Evolutionary conservation across 352 stramenopile genomes (phyloP), one percentile per base, ranked within the genome.

Genomic region (Pythium plurisporium): DNA sequence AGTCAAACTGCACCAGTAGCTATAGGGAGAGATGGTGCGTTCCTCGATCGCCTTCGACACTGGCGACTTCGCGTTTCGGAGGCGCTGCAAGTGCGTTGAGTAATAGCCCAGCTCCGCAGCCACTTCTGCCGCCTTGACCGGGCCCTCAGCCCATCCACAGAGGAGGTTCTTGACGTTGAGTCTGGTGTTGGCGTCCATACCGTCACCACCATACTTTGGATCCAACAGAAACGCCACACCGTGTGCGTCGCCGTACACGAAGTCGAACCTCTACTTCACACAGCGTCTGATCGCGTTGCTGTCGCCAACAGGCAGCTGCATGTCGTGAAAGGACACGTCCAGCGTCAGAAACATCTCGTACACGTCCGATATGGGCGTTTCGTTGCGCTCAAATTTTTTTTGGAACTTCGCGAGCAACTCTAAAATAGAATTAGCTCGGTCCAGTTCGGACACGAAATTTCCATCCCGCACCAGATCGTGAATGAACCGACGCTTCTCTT

Each of bases 211-310:
- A 23, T 49, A 60, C 1, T 26, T 20, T 7, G 41, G 54, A 22
- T 48, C 43, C 4, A 55, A 27, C 3, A 62, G 15, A 29, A 31
- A 59, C 4, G 38, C 51, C 3, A 60, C n/a, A 1, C 38, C 51
- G 15, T 60, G 53, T 29, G 31, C 53, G 25, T 60, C 53, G 3
- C 44, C 41, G 17, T 53, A 62, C 1, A 55, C 15, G n/a, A 62
- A 62, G 20, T 55, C 44, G 27, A 62, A 62, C 8, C 11, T 11
- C 3, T 48, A 31, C 10, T 2, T 36, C 0, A 55, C 27, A 2
- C 19, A 25, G 2, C 15, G 19, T 12, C 45, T 46, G 4, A 46
- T 30, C 10, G 26, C 29, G 4, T 34, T 46, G 1, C 27, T 11
- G 5, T 60, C 53, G 3, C 1, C 12, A 9, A 31, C 5, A 3